Conservation (phyloP, 2,329 filamentous ascomycete genomes). For the Paraphoma chrysanthemicola region DNA sequence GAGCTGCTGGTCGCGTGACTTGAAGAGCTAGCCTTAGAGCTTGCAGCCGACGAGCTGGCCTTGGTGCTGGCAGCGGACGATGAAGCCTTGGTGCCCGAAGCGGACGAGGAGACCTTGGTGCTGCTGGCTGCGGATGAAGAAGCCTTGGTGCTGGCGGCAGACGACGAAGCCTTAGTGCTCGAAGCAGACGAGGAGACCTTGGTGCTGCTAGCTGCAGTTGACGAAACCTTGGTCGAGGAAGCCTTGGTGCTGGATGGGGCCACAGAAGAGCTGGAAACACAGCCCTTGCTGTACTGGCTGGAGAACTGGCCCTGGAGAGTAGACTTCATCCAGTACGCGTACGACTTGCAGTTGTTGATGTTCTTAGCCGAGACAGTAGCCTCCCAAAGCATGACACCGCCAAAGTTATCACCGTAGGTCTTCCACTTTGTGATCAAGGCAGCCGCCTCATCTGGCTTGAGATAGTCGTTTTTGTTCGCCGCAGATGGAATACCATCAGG, state of each 20-base stretch:
- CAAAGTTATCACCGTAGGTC: slow-evolving; percentile 53
- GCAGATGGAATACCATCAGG: slow-evolving; percentile 20
- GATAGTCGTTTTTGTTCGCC: slow-evolving; percentile 50
- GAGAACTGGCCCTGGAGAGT: slow-evolving; percentile 29
- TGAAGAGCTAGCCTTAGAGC: neutral
- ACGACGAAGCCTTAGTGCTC: neutral
- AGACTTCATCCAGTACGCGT: slow-evolving; percentile 58
- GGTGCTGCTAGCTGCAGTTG: slow-evolving; percentile 1
- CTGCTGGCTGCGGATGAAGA: neutral
- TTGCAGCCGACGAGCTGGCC: neutral
- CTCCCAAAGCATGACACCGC: slow-evolving; percentile 68
- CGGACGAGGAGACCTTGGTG: neutral
- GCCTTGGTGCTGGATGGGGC: neutral
- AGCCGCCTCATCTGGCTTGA: slow-evolving; percentile 55
- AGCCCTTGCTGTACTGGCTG: slow-evolving; percentile 21
- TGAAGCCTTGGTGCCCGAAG: neutral
- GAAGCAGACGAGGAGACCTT: neutral
- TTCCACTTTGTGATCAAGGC: slow-evolving; percentile 51
- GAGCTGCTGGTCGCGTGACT: neutral
- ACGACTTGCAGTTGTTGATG: slow-evolving; percentile 52
- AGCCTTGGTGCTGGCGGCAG: neutral
- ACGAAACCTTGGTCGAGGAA: neutral
- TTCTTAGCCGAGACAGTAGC: slow-evolving; percentile 59
- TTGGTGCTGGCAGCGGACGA: neutral
- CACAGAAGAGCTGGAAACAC: slow-evolving; percentile 3